These are phyloP conservation scores for Coelastrella sp. DNA, from an alignment of 139 green algal species.

Conservation along the genomic window DNA sequence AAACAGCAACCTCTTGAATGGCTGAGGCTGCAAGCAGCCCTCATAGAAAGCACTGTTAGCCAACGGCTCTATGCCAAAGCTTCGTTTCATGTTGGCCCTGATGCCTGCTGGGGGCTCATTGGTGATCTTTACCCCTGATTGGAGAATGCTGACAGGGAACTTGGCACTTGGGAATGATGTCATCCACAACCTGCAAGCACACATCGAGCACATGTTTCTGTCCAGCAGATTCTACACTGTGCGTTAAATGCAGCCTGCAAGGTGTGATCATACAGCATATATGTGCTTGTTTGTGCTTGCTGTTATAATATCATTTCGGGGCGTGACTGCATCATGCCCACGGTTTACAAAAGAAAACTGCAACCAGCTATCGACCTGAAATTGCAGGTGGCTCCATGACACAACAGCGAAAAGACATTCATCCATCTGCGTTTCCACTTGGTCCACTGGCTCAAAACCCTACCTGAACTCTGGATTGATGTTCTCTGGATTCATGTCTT, in stretches of 20 bases:
- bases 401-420: no score
- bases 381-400: no score
- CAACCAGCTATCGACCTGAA: no score
- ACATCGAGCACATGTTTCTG: not conserved
- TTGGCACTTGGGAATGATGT: conserved; percentile 74
- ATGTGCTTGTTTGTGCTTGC: no score
- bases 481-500: conserved; percentile 72
- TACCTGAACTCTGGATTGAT: conserved; percentile 74
- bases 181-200: conserved; percentile 76
- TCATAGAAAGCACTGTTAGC: conserved; percentile 69
- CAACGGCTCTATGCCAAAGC: conserved; percentile 73
- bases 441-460: not conserved
- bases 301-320: no score
- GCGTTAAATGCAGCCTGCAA: no score
- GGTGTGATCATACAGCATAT: no score
- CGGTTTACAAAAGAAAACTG: no score
- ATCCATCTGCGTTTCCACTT: no score
- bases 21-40: conserved; percentile 54
- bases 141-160: conserved; percentile 80
- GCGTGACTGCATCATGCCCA: no score
- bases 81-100: conserved; percentile 79
- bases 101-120: conserved; percentile 81
- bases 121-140: conserved; percentile 85
- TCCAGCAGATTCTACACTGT: no score
- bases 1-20: conserved; percentile 79